These are phyloP conservation scores for Aspergillus leporis DNA, from an alignment of 495 filamentous ascomycete genomes.

Conservation along the genomic window DNA sequence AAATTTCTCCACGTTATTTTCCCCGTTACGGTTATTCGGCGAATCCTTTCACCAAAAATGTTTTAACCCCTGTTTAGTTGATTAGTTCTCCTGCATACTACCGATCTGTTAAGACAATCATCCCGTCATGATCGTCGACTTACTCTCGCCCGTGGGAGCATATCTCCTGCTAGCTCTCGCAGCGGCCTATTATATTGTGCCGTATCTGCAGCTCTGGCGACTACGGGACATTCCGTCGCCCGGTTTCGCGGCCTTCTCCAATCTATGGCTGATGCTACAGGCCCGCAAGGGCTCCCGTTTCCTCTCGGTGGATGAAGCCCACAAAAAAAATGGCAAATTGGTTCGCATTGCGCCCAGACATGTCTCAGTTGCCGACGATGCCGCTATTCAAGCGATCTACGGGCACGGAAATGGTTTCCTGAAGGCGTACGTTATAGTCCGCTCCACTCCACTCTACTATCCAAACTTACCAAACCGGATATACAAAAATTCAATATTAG, in stretches of 20 bases:
- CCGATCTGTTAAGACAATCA: neutral
- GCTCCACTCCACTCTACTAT: neutral
- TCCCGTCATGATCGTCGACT: constrained; percentile 18
- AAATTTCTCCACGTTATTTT: neutral
- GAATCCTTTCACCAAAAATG: neutral
- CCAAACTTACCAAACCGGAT: neutral
- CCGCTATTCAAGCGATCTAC: constrained; percentile 57
- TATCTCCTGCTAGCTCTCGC: constrained; percentile 56
- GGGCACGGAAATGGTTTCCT: constrained; percentile 72
- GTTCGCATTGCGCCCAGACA: constrained; percentile 62
- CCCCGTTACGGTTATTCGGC: neutral
- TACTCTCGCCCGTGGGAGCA: constrained; percentile 55
- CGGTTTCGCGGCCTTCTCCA: constrained; percentile 66
- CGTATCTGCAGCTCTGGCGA: constrained; percentile 66
- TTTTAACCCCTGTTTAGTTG: neutral
- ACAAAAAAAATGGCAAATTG: constrained; percentile 67
- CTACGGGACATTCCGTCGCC: constrained; percentile 69
- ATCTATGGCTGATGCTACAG: constrained; percentile 76
- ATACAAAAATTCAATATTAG: neutral
- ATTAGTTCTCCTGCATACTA: neutral
- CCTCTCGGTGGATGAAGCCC: constrained; percentile 64
- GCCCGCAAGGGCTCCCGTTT: constrained; percentile 68
- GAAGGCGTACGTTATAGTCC: constrained; percentile 66
- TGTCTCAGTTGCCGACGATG: constrained; percentile 59
- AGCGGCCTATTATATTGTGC: constrained; percentile 63